These are phyloP conservation scores for Starmera dryadoides DNA, from an alignment of 805 yeast species.

Conservation along the genomic window DNA sequence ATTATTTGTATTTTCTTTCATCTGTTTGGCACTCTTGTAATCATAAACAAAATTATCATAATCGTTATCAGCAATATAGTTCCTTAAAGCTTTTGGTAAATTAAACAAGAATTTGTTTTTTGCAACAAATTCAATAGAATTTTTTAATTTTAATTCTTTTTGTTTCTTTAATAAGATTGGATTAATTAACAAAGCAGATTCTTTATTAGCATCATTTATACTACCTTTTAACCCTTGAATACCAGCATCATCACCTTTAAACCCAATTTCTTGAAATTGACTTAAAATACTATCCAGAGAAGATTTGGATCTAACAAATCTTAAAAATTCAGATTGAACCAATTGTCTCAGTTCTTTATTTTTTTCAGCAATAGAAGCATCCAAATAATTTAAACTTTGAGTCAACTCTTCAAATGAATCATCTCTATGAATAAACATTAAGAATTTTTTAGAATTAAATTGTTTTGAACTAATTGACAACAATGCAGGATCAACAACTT, in stretches of 20 bases:
- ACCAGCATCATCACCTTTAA: slow-evolving; percentile 15
- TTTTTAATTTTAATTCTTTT: slow-evolving; percentile 40
- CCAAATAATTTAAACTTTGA: slow-evolving; percentile 40
- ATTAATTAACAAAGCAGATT: slow-evolving; percentile 45
- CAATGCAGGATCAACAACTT: slow-evolving; percentile 28
- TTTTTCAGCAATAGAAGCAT: slow-evolving; percentile 39
- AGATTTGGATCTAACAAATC: slow-evolving; percentile 59
- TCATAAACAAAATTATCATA: slow-evolving; percentile 51
- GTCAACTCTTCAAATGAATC: slow-evolving; percentile 46
- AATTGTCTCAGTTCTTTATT: slow-evolving; percentile 41
- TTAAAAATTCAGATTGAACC: slow-evolving; percentile 53
- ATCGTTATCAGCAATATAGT: slow-evolving; percentile 39
- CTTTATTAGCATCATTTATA: slow-evolving; percentile 41
- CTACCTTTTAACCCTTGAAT: slow-evolving; percentile 31
- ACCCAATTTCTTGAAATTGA: slow-evolving; percentile 38
- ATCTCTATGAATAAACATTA: slow-evolving; percentile 47
- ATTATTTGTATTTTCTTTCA: slow-evolving; percentile 16
- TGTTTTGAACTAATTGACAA: slow-evolving; percentile 49
- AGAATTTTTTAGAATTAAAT: slow-evolving; percentile 50
- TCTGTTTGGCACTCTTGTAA: slow-evolving; percentile 42
- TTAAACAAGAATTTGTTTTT: slow-evolving; percentile 47
- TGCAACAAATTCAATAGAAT: slow-evolving; percentile 44
- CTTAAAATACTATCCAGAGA: slow-evolving; percentile 52
- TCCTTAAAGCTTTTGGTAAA: slow-evolving; percentile 42
- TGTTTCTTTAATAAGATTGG: slow-evolving; percentile 49